A percentile compares a stretch with the other conserved stretches of the same genome.
phyloP scores from a whole-genome alignment of 441 rosid species.

The Populus trichocarpa region DNA sequence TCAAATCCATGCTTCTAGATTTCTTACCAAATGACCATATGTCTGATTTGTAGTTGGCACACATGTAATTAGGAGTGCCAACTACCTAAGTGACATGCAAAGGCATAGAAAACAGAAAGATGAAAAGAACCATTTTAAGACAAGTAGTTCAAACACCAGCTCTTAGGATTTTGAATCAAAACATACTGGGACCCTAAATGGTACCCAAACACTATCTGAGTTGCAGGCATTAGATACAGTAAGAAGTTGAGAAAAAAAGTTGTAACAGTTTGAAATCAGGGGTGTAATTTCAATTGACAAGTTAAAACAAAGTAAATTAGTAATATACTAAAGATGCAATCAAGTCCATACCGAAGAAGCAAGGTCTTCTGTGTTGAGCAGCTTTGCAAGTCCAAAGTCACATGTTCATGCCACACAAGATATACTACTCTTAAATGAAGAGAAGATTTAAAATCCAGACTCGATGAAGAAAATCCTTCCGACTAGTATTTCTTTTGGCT shows the following conservation, averaged over 20 bases:
- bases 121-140: not conserved
- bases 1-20: constrained; percentile 5
- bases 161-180: constrained; percentile 1
- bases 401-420: constrained; percentile 44
- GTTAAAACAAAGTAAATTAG: not conserved
- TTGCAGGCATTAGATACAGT: not conserved
- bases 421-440: constrained; percentile 23
- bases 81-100: constrained; percentile 50
- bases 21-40: constrained; percentile 93
- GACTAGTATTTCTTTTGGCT: constrained; percentile 19
- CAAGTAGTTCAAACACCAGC: not conserved
- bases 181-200: not conserved
- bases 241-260: not conserved
- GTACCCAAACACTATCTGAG: not conserved
- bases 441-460: constrained; percentile 15
- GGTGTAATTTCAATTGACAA: not conserved
- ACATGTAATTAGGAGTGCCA: constrained; percentile 90
- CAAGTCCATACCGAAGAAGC: constrained; percentile 60
- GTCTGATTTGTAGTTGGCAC: constrained; percentile 95
- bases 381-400: constrained; percentile 91
- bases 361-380: constrained; percentile 77
- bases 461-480: constrained; percentile 18
- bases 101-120: constrained; percentile 8
- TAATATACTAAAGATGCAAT: not conserved
- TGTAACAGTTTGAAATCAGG: not conserved